A percentile compares a stretch with the other conserved stretches of the same genome.
Conservation (phyloP, 2,329 filamentous ascomycete genomes). For the Hypomyces rosellus region DNA sequence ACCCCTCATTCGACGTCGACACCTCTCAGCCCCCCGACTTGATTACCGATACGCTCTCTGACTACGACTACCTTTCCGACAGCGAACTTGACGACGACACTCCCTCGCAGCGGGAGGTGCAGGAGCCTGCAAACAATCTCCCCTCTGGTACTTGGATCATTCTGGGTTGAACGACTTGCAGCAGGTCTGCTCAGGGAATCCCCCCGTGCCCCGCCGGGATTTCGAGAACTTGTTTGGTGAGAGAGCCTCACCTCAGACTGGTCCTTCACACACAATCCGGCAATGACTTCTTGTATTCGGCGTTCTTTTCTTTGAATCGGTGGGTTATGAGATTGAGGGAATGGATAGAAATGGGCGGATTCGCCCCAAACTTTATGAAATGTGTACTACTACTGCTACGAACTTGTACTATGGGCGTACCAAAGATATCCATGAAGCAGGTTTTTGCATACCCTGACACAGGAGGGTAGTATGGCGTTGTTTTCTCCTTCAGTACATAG, state of each 20-base stretch:
- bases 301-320: not conserved
- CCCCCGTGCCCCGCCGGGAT: constrained; percentile 23
- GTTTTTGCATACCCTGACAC: no score
- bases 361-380: no score
- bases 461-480: no score
- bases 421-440: no score
- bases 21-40: constrained; percentile 31
- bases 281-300: not conserved
- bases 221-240: constrained; percentile 21
- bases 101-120: constrained; percentile 26
- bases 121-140: constrained; percentile 21
- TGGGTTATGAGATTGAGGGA: not conserved
- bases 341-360: not conserved
- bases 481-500: no score
- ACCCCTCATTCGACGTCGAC: constrained; percentile 28
- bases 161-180: constrained; percentile 39
- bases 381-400: no score
- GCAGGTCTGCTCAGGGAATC: constrained; percentile 33
- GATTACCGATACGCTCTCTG: constrained; percentile 27
- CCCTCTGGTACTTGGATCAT: constrained; percentile 35
- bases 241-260: constrained; percentile 18
- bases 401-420: no score
- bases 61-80: constrained; percentile 33
- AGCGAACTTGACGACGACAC: constrained; percentile 27
- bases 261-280: not conserved